A percentile compares a stretch with the other conserved stretches of the same genome.
These are phyloP conservation scores for Allium cepa DNA, from an alignment of 106 monocot species.

Conservation along the genomic window DNA sequence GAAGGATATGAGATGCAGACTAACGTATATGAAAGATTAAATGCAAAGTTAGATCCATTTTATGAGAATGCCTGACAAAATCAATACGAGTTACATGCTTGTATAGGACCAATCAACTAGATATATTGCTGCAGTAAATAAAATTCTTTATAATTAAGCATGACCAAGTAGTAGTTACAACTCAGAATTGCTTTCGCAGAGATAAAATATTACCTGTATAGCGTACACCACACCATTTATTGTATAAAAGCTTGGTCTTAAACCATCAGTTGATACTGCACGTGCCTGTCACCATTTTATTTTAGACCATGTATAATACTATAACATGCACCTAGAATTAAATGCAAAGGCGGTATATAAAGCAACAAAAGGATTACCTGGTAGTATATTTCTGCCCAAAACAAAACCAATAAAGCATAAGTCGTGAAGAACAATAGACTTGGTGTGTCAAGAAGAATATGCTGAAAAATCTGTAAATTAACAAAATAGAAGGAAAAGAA, in stretches of 20 bases:
- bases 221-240: constrained; percentile 68
- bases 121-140: no score
- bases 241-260: constrained; percentile 58
- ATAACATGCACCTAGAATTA: background rate
- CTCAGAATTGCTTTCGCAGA: background rate
- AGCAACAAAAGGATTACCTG: constrained; percentile 36
- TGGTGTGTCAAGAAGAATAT: constrained; percentile 71
- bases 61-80: no score
- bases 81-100: no score
- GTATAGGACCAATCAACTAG: no score
- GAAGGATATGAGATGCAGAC: no score
- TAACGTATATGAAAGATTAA: no score
- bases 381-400: constrained; percentile 97
- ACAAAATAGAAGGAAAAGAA: background rate
- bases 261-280: constrained; percentile 68
- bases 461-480: constrained; percentile 60
- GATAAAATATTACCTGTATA: constrained; percentile 48
- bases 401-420: constrained; percentile 73
- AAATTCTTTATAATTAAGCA: no score
- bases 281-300: constrained; percentile 44
- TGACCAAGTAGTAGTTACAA: background rate
- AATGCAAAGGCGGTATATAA: background rate
- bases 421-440: constrained; percentile 87
- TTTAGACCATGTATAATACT: no score
- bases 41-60: no score